Percentiles rank a stretch among this genome's conserved stretches.
Evolutionary conservation across 2,329 filamentous ascomycete genomes (phyloP).

Genomic region (Monosporascus sp.): DNA sequence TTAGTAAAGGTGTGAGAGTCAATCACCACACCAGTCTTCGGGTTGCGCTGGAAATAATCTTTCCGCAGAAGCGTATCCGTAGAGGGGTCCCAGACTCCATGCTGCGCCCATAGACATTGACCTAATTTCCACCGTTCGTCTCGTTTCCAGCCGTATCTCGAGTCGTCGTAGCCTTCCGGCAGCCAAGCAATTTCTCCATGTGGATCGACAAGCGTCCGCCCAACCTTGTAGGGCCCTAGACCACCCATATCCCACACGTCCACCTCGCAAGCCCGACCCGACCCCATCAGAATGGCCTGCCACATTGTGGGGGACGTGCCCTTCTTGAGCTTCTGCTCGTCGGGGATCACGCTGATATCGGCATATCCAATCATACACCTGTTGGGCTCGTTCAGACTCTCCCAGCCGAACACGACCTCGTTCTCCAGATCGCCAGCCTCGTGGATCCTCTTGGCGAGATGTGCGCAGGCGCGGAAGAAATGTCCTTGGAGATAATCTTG

Average conservation of each 20-base stretch:
- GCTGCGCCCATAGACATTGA: conserved; percentile 95
- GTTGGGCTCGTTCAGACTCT: conserved; percentile 94
- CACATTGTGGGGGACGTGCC: conserved; percentile 90
- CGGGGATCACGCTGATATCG: conserved; percentile 75
- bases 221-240: conserved; percentile 86
- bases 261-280: conserved; percentile 82
- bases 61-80: conserved; percentile 74
- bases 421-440: conserved; percentile 87
- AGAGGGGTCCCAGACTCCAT: conserved; percentile 86
- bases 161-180: conserved; percentile 75
- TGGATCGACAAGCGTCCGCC: conserved; percentile 77
- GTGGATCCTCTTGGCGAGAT: conserved; percentile 78
- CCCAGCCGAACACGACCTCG: conserved; percentile 88
- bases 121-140: conserved; percentile 86
- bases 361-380: conserved; percentile 78
- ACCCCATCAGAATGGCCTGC: conserved; percentile 89
- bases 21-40: conserved; percentile 65
- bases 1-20: conserved; percentile 87
- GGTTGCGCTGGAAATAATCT: conserved; percentile 81
- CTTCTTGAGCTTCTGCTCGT: conserved; percentile 86
- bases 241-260: conserved; percentile 91
- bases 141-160: conserved; percentile 82
- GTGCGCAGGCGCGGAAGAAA: conserved; percentile 72
- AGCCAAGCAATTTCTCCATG: conserved; percentile 84
- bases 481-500: conserved; percentile 91